Conservation (phyloP, 2,329 filamentous ascomycete genomes). For the Neophaeococcomyces mojaviensis region DNA sequence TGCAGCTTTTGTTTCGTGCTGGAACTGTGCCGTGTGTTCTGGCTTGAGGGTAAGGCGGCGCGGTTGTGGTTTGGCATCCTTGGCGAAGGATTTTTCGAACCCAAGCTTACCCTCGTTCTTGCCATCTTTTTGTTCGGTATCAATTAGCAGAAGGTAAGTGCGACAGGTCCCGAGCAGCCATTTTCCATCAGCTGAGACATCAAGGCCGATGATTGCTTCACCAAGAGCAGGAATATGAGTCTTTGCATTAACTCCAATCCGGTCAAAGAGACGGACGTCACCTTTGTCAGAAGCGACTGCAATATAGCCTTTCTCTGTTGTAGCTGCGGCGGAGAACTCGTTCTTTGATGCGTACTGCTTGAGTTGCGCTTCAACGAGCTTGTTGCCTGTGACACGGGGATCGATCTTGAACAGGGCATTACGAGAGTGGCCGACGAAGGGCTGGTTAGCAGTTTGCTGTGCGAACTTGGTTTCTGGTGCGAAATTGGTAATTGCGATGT, state of each 20-base stretch:
- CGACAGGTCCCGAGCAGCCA: slow-evolving; percentile 93
- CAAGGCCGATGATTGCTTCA: slow-evolving; percentile 87
- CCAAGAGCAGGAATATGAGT: slow-evolving; percentile 92
- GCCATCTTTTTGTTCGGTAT: slow-evolving; percentile 80
- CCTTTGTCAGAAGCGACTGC: slow-evolving; percentile 97
- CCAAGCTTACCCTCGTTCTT: slow-evolving; percentile 98
- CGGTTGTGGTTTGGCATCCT: slow-evolving; percentile 88
- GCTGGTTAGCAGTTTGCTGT: slow-evolving; percentile 91
- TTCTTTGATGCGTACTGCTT: slow-evolving; percentile 98
- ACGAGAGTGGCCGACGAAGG: slow-evolving; percentile 84
- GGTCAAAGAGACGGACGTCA: slow-evolving; percentile 92
- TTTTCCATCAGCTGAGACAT: slow-evolving; percentile 89
- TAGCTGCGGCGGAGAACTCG: slow-evolving; percentile 88
- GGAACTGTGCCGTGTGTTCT: slow-evolving; percentile 91
- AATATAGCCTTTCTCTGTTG: slow-evolving; percentile 93
- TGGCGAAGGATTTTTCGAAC: slow-evolving; percentile 87
- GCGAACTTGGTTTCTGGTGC: slow-evolving; percentile 95
- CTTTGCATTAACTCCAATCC: slow-evolving; percentile 93
- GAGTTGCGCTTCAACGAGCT: slow-evolving; percentile 84
- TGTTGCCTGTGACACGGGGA: slow-evolving; percentile 79
- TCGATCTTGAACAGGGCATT: slow-evolving; percentile 93
- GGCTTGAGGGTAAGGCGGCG: slow-evolving; percentile 82
- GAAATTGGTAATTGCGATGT: slow-evolving; percentile 87
- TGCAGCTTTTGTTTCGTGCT: slow-evolving; percentile 83
- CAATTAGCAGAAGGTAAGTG: slow-evolving; percentile 90